Evolutionary conservation across 2,329 filamentous ascomycete genomes (phyloP), one percentile per base, ranked within the genome.

Genomic region (Penicillium nordicum): DNA sequence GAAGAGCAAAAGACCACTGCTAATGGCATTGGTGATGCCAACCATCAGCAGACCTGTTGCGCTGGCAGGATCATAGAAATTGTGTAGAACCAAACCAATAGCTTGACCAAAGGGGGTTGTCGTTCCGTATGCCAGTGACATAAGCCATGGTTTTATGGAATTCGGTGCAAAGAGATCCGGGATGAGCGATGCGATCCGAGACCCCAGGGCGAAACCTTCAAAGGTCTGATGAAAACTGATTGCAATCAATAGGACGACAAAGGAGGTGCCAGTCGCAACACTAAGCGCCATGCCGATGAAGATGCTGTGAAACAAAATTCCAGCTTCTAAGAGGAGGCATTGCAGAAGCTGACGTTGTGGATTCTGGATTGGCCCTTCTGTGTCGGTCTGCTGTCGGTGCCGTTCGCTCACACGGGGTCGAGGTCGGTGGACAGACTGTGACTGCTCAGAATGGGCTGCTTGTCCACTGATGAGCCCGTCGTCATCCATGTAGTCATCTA

Each of bases 261-360:
- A 94, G 1, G 88, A 85, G 0, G 89, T 87, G 0, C 89, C 89
- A 0, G 88, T 91, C 0, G 90, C 87, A 0, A 94, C 90, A 0
- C 88, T 91, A 30, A 94, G 81, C 4, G 90, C 89, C 88, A 93
- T 92, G 59, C 90, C 90, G 65, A 94, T 93, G 68, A 94, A 94
- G 52, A 94, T 81, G 67, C 86, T 89, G 76, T 94, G 90, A 70
- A 93, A 93, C 16, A 94, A 80, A 59, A 94, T 93, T 21, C 90
- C 90, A 0, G 89, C 89, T 74, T 93, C 90, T 3, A 94, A 82
- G 25, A 94, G 80, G 44, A 93, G 78, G 63, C 89, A 92, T 72
- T 94, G 90, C 10, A 92, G 77, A 64, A 92, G 80, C 61, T 88
- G 82, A 11, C 87, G 82, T 66, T 86, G 83, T 57, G 73, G 88